phyloP scores from a whole-genome alignment of 225 moss, liverwort and hornwort genomes.

The Thuidium tamariscinum region DNA sequence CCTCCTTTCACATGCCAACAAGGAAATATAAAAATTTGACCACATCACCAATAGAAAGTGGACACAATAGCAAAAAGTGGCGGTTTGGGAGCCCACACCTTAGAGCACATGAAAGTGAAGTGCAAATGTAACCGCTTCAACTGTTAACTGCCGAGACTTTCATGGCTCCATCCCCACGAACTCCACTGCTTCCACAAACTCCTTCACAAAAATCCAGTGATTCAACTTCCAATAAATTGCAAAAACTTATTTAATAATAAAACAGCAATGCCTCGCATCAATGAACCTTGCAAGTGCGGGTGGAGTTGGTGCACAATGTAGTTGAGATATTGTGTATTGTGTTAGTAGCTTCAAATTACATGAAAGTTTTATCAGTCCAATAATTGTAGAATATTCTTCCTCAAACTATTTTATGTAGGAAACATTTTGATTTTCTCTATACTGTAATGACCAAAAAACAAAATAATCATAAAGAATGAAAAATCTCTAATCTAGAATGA shows the following conservation, averaged over 20 bases:
- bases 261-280: background rate
- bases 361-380: background rate
- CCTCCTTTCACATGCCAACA: background rate
- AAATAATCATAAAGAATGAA: too few species aligned
- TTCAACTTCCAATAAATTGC: background rate
- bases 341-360: too few species aligned
- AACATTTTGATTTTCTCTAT: background rate
- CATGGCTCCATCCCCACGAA: background rate
- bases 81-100: background rate
- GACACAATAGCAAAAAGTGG: background rate
- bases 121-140: conserved; percentile 18
- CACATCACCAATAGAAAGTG: background rate
- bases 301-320: background rate
- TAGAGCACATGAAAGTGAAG: background rate
- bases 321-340: background rate
- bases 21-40: background rate
- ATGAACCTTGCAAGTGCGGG: too few species aligned
- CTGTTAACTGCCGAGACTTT: conserved; percentile 12
- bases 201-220: background rate
- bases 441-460: background rate
- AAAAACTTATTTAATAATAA: background rate
- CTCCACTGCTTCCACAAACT: background rate
- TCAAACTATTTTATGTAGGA: background rate
- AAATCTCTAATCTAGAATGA: background rate
- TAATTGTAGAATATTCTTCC: too few species aligned